Evolutionary conservation across 1,284 basidiomycete genomes (phyloP), one percentile per base, ranked within the genome.

Genomic region (Sporisorium graminicola): DNA sequence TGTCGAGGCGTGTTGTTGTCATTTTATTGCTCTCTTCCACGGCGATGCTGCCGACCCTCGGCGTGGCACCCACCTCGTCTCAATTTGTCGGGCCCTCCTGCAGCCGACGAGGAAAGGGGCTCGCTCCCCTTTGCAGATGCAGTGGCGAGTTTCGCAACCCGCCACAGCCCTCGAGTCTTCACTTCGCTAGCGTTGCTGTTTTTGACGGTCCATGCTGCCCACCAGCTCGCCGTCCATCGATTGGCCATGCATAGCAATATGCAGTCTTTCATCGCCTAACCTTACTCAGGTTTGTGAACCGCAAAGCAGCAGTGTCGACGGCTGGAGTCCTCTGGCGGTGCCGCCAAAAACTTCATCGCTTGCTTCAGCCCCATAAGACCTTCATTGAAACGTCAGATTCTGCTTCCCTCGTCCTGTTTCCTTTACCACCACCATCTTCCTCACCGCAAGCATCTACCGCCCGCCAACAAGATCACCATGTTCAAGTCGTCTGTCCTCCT

Each of bases 401-500:
- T 24, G 18, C 24, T 22, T 42, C 29, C 9, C 26, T 44, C 27
- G 26, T 44, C 53, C 35, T 37, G 22, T 53, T 60, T 56, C 54
- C 37, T 50, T 26, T 46, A 16, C n/a, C 51, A 64, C 57, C 62
- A 58, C 52, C 56, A 51, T 43, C 46, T 29, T 33, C 24, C 42
- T 53, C n/a, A 50, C 59, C 53, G 9, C 51, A 61, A 50, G 12
- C 52, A 54, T 27, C 5, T 22, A 27, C 22, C 8, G n/a, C 20
- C 35, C 62, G n/a, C 53, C 61, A 31, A 5, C 29, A 31, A 14
- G 16, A 14, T 40, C 37, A 65, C 16, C 62, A 75, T 75, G 67
- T 56, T 75, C 55, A 74, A 63, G 43, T 47, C 35, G 37, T 47
- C 67, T 47, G 49, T 68, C 61, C 70, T 64, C 50, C 12, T 75